These are phyloP conservation scores for Elasticomyces elasticus DNA, from an alignment of 495 filamentous ascomycete species.

Conservation along the genomic window DNA sequence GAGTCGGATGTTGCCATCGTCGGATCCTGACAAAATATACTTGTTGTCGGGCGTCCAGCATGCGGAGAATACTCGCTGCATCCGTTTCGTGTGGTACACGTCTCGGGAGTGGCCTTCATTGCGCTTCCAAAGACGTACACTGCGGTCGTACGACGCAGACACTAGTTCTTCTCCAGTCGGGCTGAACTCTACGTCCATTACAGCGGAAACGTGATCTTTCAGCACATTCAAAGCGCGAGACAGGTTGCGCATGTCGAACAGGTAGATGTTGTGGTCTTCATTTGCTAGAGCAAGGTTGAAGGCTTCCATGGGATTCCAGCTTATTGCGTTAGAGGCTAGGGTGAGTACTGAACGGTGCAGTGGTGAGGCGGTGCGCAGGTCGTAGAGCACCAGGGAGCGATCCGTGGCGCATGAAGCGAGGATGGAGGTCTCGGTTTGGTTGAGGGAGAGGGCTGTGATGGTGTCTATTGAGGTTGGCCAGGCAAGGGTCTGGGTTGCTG, in stretches of 20 bases:
- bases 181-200: conserved; percentile 93
- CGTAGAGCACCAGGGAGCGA: conserved; percentile 75
- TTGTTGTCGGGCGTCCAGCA: conserved; percentile 79
- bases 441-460: conserved; percentile 83
- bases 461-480: conserved; percentile 87
- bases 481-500: conserved; percentile 66
- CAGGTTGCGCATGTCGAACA: conserved; percentile 83
- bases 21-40: conserved; percentile 75
- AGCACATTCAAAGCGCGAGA: conserved; percentile 78
- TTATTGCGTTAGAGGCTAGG: conserved; percentile 72
- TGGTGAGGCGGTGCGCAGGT: conserved; percentile 78
- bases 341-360: conserved; percentile 68
- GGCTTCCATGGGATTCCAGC: conserved; percentile 94
- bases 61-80: conserved; percentile 89
- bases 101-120: conserved; percentile 76
- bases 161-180: conserved; percentile 93
- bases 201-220: conserved; percentile 90
- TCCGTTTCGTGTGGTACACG: conserved; percentile 93
- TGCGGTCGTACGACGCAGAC: conserved; percentile 76
- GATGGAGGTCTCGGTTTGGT: conserved; percentile 86
- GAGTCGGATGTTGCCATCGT: conserved; percentile 88
- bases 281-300: conserved; percentile 82
- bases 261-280: conserved; percentile 69
- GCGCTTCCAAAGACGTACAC: conserved; percentile 69
- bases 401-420: conserved; percentile 76